These are phyloP conservation scores for Dothidotthia symphoricarpi DNA, from an alignment of 2,329 filamentous ascomycete genomes.

Conservation along the genomic window DNA sequence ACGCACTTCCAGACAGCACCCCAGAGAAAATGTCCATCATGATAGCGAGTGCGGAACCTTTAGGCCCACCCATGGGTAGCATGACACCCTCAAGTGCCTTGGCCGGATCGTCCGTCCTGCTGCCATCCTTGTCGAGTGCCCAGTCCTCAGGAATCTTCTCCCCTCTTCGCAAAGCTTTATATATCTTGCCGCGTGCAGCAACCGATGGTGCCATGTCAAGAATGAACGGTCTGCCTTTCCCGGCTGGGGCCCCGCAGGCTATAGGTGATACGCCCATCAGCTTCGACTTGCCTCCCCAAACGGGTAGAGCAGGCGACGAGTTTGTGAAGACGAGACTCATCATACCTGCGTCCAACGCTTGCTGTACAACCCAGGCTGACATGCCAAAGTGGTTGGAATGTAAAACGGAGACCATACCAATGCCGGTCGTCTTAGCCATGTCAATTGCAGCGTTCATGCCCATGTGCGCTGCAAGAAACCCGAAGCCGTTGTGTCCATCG, in stretches of 20 bases:
- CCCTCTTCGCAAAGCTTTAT: constrained; percentile 65
- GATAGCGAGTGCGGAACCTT: constrained; percentile 72
- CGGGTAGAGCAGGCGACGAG: constrained; percentile 66
- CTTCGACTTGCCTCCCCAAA: constrained; percentile 66
- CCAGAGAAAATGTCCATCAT: constrained; percentile 93
- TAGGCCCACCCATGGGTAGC: constrained; percentile 82
- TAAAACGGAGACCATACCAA: constrained; percentile 73
- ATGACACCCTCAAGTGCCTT: constrained; percentile 69
- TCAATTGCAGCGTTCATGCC: constrained; percentile 68
- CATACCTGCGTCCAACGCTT: constrained; percentile 67
- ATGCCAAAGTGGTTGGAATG: constrained; percentile 83
- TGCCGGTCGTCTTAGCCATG: constrained; percentile 64
- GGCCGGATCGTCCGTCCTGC: constrained; percentile 68
- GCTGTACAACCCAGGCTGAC: constrained; percentile 76
- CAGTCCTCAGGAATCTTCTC: constrained; percentile 71
- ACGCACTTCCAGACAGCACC: constrained; percentile 72
- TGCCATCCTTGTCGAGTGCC: constrained; percentile 71
- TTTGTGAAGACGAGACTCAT: constrained; percentile 64
- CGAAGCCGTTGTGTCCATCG: constrained; percentile 69
- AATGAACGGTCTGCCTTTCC: constrained; percentile 61
- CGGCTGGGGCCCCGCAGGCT: constrained; percentile 71
- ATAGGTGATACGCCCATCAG: constrained; percentile 73
- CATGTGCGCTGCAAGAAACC: constrained; percentile 66
- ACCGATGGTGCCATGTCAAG: constrained; percentile 73
- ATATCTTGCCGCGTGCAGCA: constrained; percentile 69